Base-by-base conservation (phyloP, 495 filamentous ascomycete species). In the Schizothecium vesticola region DNA sequence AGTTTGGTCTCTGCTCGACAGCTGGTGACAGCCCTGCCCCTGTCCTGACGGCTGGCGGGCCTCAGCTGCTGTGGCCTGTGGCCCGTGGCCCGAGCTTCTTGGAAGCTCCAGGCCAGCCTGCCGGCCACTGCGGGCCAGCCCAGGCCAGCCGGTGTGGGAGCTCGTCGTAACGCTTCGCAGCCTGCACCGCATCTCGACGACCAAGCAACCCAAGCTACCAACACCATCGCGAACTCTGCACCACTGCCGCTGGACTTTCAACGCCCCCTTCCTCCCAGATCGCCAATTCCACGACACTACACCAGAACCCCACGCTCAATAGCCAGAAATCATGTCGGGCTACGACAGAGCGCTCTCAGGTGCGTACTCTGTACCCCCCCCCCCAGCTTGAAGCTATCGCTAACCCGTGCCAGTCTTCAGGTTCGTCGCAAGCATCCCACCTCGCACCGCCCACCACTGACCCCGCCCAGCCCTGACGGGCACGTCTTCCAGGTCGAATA, bases 401-500 rank as follows among this genome's bases (percentile, higher is more conserved):
- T 87, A 82, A 85, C 73, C 63, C 43, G 43, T 59, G 36, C 59
- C 64, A 92, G 89, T 92, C 65, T 91, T 90, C 81, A 90, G 88
- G 82, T 85, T 71, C 67, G 89, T 90, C 75, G 24, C 65, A 63
- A 36, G 57, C 70, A 36, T 0, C 9, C 11, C 56, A 31, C 72
- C 73, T 25, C 58, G 29, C 7, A 58, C 7, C 13, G 1, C 19
- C 28, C n/a, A 10, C 51, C 26, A 22, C 65, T 66, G 43, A 66
- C 56, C 13, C 1, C 25, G 7, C 60, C 36, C 51, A 97, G 94
- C 84, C 95, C 95, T 72, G 95, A 99, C 82, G 95, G 95, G 80
- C 95, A 99, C 83, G 94, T 99, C 73, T 98, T 99, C 85, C 95
- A 99, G 80, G 95, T 99, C 74, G 95, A 99, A 85, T 99, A 99